Conservation (phyloP, 2,329 filamentous ascomycete species). For the Diplodia seriata region DNA sequence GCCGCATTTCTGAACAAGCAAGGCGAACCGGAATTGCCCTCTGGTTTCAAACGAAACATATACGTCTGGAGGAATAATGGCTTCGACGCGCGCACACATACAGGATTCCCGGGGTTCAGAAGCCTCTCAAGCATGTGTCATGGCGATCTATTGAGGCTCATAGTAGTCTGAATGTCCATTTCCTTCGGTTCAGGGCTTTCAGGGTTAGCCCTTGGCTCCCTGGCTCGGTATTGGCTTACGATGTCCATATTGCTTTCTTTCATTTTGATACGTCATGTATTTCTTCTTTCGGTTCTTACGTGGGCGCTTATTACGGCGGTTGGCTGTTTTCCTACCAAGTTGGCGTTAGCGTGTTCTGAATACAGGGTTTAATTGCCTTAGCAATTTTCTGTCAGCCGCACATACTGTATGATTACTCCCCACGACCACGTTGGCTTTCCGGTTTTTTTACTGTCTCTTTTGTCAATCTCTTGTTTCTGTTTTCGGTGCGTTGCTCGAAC, state of each 20-base stretch:
- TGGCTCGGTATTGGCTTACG: constrained; percentile 7
- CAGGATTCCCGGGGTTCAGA: background rate
- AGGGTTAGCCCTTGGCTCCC: background rate
- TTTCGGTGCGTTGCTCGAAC: constrained; percentile 19
- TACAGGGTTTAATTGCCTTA: background rate
- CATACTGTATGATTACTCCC: constrained; percentile 24
- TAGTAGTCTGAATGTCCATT: background rate
- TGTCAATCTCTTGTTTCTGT: background rate
- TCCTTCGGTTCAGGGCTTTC: background rate
- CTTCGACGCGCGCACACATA: background rate
- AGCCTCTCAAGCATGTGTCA: constrained; percentile 4
- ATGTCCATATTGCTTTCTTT: constrained; percentile 15
- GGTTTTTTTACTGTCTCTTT: background rate
- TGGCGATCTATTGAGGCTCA: constrained; percentile 1
- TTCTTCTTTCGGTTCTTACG: background rate
- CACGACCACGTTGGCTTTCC: background rate
- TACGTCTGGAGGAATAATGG: background rate
- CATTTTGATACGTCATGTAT: background rate
- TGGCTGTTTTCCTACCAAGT: background rate
- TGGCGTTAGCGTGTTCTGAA: background rate
- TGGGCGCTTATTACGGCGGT: background rate
- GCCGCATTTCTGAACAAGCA: constrained; percentile 3
- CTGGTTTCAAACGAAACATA: constrained; percentile 4
- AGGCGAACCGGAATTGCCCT: background rate
- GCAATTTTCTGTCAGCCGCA: constrained; percentile 11